Percentiles rank a stretch among this genome's conserved stretches.
These are phyloP conservation scores for Talaromyces sp. DNA, from an alignment of 2,329 filamentous ascomycete species.

Conservation along the genomic window DNA sequence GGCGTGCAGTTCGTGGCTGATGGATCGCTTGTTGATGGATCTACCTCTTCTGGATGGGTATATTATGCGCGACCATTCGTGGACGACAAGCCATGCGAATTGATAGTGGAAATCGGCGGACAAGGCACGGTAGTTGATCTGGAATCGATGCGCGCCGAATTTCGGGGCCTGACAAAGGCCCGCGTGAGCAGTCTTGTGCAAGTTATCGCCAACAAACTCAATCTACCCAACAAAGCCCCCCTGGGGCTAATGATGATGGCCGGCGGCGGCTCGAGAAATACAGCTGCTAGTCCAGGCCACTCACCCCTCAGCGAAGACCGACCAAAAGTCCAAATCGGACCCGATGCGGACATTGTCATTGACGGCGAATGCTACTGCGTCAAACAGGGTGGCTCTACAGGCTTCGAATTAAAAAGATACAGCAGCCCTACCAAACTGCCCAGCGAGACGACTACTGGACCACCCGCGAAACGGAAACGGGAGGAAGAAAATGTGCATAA, in stretches of 20 bases:
- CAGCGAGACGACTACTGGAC: conserved; percentile 1
- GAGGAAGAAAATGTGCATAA: conserved; percentile 1
- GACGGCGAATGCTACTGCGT: conserved; percentile 38
- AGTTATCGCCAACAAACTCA: conserved; percentile 78
- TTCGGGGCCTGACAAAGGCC: conserved; percentile 68
- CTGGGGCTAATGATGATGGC: conserved; percentile 66
- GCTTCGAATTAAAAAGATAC: background rate
- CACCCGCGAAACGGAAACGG: conserved; percentile 41
- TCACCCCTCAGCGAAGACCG: conserved; percentile 68
- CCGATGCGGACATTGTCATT: conserved; percentile 44
- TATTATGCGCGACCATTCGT: conserved; percentile 81
- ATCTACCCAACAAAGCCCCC: conserved; percentile 59
- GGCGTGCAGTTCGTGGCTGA: conserved; percentile 68
- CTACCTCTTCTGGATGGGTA: conserved; percentile 55
- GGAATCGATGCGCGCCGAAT: conserved; percentile 61
- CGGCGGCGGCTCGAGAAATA: conserved; percentile 57
- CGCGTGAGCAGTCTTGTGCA: conserved; percentile 73
- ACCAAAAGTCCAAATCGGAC: conserved; percentile 63
- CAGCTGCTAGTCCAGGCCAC: conserved; percentile 65
- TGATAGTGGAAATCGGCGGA: conserved; percentile 76
- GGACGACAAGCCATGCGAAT: conserved; percentile 70
- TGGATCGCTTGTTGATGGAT: conserved; percentile 25
- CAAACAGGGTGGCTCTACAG: conserved; percentile 18
- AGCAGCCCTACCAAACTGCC: background rate
- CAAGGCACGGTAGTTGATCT: conserved; percentile 63